phyloP scores from a whole-genome alignment of 1,139 yeast species.

The Zygotorulaspora mrakii region DNA sequence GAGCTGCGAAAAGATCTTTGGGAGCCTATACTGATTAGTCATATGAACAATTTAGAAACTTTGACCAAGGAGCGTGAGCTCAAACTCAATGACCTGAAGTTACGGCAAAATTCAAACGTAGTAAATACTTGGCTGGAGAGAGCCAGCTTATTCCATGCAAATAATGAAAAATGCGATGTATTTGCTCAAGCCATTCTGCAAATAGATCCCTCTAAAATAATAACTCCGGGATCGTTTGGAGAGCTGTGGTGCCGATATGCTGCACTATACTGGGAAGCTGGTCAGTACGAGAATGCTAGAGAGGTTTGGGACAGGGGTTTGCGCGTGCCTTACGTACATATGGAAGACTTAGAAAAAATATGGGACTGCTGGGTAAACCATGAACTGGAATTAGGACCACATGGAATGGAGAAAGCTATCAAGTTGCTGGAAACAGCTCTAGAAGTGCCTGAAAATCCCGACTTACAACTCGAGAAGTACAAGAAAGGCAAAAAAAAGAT shows the following conservation, averaged over 20 bases:
- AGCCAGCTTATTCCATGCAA: constrained; percentile 43
- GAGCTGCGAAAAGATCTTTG: constrained; percentile 13
- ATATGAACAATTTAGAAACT: constrained; percentile 51
- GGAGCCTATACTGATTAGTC: constrained; percentile 38
- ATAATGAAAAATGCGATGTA: constrained; percentile 48
- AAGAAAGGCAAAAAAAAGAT: constrained; percentile 34
- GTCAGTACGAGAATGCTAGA: constrained; percentile 59
- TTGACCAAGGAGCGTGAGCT: constrained; percentile 55
- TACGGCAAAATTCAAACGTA: constrained; percentile 60
- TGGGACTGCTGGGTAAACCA: constrained; percentile 64
- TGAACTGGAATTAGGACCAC: constrained; percentile 54
- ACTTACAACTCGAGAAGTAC: constrained; percentile 24
- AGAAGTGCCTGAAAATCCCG: constrained; percentile 39
- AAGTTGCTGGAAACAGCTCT: constrained; percentile 52
- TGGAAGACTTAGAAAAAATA: constrained; percentile 62
- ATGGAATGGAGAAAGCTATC: constrained; percentile 51
- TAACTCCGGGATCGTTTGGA: constrained; percentile 42
- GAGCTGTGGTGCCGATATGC: constrained; percentile 73
- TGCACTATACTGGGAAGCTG: constrained; percentile 51
- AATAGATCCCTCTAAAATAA: constrained; percentile 59
- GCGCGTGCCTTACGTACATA: constrained; percentile 62
- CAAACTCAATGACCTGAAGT: constrained; percentile 58
- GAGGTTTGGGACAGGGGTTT: constrained; percentile 61
- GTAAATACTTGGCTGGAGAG: constrained; percentile 69
- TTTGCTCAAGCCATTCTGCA: constrained; percentile 65